Conservation (phyloP, 176 grass and related monocot species). For the Bothriochloa decipiens region DNA sequence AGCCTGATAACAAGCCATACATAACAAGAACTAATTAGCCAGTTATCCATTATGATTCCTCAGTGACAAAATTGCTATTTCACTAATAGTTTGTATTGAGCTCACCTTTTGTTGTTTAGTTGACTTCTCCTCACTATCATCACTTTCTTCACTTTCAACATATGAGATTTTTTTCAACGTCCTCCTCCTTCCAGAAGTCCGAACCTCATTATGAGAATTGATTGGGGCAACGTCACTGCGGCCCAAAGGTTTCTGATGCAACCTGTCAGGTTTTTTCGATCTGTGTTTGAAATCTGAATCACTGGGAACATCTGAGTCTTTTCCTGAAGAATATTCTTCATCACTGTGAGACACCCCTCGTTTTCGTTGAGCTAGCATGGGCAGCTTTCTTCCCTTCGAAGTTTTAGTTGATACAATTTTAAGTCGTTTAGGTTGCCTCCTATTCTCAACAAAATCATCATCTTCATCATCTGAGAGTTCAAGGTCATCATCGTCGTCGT, state of each 20-base stretch:
- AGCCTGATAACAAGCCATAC: neutral
- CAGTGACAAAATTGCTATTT: slow-evolving; percentile 19
- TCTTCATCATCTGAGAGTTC: slow-evolving; percentile 80
- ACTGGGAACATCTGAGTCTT: slow-evolving; percentile 66
- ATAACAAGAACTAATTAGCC: slow-evolving; percentile 2
- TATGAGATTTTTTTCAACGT: slow-evolving; percentile 86
- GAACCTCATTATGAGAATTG: slow-evolving; percentile 59
- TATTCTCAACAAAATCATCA: slow-evolving; percentile 71
- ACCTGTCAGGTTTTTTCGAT: slow-evolving; percentile 55
- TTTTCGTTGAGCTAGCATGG: slow-evolving; percentile 59
- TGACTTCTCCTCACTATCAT: slow-evolving; percentile 79
- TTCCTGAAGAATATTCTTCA: slow-evolving; percentile 89
- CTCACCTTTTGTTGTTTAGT: slow-evolving; percentile 83
- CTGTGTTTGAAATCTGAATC: slow-evolving; percentile 55
- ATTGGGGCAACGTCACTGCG: slow-evolving; percentile 34
- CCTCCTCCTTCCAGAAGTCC: slow-evolving; percentile 88
- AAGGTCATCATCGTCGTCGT: slow-evolving; percentile 63
- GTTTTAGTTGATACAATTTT: slow-evolving; percentile 66
- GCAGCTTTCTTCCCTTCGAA: slow-evolving; percentile 61
- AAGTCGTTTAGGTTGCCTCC: slow-evolving; percentile 52
- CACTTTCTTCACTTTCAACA: slow-evolving; percentile 97
- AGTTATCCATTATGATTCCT: slow-evolving; percentile 12
- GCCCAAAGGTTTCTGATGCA: slow-evolving; percentile 53
- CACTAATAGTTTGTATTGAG: slow-evolving; percentile 16
- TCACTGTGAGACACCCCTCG: slow-evolving; percentile 69